Evolutionary conservation across 164 flowering plant species (phyloP).

Genomic region (Buxus sempervirens): DNA sequence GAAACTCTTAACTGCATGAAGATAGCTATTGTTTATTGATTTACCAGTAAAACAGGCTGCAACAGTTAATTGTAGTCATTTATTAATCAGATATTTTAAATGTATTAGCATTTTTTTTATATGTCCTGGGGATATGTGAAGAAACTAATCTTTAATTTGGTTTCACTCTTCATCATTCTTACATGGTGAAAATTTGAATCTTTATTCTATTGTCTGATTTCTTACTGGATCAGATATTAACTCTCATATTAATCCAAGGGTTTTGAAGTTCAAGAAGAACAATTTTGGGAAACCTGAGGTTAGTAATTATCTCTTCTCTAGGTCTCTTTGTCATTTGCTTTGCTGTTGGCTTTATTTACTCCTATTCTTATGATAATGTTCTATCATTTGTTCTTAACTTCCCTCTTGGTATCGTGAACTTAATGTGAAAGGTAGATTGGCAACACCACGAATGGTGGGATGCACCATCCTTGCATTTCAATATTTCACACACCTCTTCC

Average conservation of each 20-base stretch:
- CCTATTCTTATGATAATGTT: neutral
- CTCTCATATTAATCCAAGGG: slow-evolving; percentile 45
- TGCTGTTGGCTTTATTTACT: neutral
- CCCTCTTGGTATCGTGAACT: neutral
- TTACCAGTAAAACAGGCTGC: no score
- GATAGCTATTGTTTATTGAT: no score
- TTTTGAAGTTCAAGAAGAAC: slow-evolving; percentile 75
- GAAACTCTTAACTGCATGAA: no score
- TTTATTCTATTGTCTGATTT: neutral
- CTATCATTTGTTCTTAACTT: neutral
- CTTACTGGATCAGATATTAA: slow-evolving; percentile 65
- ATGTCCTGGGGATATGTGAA: no score
- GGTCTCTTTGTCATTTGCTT: neutral
- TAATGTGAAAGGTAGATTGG: slow-evolving; percentile 62
- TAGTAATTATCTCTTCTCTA: slow-evolving; percentile 14
- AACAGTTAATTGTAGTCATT: no score
- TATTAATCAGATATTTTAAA: no score
- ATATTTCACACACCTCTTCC: slow-evolving; percentile 85
- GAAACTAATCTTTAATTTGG: no score
- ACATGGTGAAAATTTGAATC: neutral
- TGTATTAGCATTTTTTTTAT: no score
- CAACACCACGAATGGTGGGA: slow-evolving; percentile 30
- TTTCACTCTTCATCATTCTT: no score
- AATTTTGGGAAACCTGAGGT: slow-evolving; percentile 93
- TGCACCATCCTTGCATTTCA: slow-evolving; percentile 70